These are phyloP conservation scores for Acer saccharum DNA, from an alignment of 345 rosid genomes.

Conservation along the genomic window DNA sequence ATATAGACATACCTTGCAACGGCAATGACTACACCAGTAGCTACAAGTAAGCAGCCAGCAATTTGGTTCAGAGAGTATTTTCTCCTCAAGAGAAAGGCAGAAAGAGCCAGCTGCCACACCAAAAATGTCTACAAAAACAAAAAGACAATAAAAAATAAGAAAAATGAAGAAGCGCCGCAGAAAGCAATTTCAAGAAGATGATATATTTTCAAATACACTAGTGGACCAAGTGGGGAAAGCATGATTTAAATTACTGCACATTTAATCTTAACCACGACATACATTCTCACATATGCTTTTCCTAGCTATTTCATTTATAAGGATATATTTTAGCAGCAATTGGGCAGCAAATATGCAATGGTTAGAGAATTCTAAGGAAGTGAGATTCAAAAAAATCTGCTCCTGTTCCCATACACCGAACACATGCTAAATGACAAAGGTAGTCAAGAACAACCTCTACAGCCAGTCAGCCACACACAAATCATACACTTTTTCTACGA, in stretches of 20 bases:
- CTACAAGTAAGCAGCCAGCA: constrained; percentile 80
- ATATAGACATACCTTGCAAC: constrained; percentile 59
- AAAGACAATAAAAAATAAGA: background rate
- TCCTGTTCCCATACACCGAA: too few relatives aligned
- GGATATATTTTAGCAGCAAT: too few relatives aligned
- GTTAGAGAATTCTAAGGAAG: too few relatives aligned
- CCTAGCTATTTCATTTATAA: background rate
- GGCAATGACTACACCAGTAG: constrained; percentile 71
- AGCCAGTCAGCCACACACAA: too few relatives aligned
- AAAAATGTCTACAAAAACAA: constrained; percentile 65
- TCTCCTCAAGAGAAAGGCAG: constrained; percentile 59
- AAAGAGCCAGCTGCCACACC: constrained; percentile 83
- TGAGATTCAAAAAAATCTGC: too few relatives aligned
- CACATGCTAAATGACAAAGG: too few relatives aligned
- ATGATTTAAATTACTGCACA: too few relatives aligned
- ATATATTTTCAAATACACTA: background rate
- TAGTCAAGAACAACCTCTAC: too few relatives aligned
- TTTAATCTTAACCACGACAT: background rate
- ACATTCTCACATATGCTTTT: background rate
- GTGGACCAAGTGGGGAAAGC: background rate
- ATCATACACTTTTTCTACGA: too few relatives aligned
- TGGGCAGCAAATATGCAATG: too few relatives aligned
- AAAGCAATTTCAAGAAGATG: constrained; percentile 2
- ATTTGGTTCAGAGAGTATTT: constrained; percentile 64
- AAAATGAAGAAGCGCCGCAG: background rate